Conservation (phyloP, 768 basidiomycete species). For the Dacryopinax primogenitus region DNA sequence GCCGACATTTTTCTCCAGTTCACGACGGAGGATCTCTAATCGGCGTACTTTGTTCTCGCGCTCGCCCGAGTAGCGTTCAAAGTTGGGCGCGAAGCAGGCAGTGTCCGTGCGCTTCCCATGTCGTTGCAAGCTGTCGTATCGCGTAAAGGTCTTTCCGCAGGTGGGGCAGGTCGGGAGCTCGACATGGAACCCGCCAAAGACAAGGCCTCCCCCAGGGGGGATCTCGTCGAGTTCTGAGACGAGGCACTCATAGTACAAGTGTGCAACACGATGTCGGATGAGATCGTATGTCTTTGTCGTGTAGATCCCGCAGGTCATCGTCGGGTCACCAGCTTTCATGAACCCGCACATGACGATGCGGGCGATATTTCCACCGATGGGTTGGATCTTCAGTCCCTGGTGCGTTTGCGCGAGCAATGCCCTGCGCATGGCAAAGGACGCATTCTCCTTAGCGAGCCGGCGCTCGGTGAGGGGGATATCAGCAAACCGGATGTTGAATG, state of each 20-base stretch:
- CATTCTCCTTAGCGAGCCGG: not conserved
- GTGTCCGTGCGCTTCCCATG: conserved; percentile 5
- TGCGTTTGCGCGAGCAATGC: not conserved
- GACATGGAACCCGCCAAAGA: conserved; percentile 6
- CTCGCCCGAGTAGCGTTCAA: not conserved
- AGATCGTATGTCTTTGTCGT: conserved; percentile 8
- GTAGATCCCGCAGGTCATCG: conserved; percentile 1
- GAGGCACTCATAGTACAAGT: conserved; percentile 6
- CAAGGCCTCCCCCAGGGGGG: not conserved
- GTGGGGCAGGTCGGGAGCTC: not conserved
- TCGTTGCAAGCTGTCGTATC: not conserved
- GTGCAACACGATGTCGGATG: not conserved
- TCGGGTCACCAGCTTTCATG: not conserved
- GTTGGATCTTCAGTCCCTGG: conserved; percentile 3
- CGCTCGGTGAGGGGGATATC: not conserved
- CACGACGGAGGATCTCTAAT: not conserved
- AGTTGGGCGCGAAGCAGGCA: not conserved
- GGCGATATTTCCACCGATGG: conserved; percentile 1
- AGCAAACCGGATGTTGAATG: not conserved
- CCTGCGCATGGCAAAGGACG: not conserved
- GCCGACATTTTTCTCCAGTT: not conserved
- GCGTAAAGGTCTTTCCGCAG: not conserved
- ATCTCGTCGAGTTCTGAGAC: not conserved
- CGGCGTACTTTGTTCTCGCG: not conserved
- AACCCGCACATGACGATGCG: not conserved